Percentiles rank a stretch among this genome's conserved stretches.
Conservation (phyloP, 2,329 filamentous ascomycete genomes). For the Aspergillus sp. region DNA sequence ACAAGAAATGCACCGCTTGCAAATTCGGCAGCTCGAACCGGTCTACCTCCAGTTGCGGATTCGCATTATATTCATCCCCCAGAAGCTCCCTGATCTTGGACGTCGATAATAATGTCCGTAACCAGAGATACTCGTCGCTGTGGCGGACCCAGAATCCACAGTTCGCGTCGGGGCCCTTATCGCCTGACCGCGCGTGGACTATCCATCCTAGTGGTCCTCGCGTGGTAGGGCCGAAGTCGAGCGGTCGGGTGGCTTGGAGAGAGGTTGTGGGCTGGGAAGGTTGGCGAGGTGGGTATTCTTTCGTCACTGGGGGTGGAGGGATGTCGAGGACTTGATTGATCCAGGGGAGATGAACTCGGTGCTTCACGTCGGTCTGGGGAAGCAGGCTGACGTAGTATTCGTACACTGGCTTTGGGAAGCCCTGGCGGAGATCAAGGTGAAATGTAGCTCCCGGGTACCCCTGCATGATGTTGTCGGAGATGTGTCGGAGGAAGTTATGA, state of each 20-base stretch:
- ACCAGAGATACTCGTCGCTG: conserved; percentile 46
- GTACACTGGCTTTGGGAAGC: conserved; percentile 36
- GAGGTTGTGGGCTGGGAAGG: conserved; percentile 17
- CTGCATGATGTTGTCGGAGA: conserved; percentile 43
- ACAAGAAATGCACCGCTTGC: conserved; percentile 38
- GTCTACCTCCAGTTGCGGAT: conserved; percentile 34
- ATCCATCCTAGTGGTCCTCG: conserved; percentile 32
- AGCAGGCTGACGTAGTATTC: conserved; percentile 32
- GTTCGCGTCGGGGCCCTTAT: conserved; percentile 49
- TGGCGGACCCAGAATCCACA: conserved; percentile 47
- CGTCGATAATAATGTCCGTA: conserved; percentile 29
- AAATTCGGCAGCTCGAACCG: conserved; percentile 49
- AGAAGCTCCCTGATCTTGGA: conserved; percentile 21
- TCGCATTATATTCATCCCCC: conserved; percentile 21
- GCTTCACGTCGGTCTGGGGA: conserved; percentile 24
- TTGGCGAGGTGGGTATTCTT: conserved; percentile 15
- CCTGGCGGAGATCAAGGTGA: conserved; percentile 34
- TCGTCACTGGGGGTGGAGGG: conserved; percentile 16
- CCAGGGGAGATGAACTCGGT: conserved; percentile 28
- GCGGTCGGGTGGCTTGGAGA: conserved; percentile 4
- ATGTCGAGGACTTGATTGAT: conserved; percentile 19
- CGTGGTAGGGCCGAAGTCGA: conserved; percentile 23
- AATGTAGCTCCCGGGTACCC: conserved; percentile 40
- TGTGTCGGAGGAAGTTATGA: conserved; percentile 34
- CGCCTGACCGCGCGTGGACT: conserved; percentile 40